Evolutionary conservation across 306 rosid species (phyloP).

Genomic region (Prosopis cineraria): DNA sequence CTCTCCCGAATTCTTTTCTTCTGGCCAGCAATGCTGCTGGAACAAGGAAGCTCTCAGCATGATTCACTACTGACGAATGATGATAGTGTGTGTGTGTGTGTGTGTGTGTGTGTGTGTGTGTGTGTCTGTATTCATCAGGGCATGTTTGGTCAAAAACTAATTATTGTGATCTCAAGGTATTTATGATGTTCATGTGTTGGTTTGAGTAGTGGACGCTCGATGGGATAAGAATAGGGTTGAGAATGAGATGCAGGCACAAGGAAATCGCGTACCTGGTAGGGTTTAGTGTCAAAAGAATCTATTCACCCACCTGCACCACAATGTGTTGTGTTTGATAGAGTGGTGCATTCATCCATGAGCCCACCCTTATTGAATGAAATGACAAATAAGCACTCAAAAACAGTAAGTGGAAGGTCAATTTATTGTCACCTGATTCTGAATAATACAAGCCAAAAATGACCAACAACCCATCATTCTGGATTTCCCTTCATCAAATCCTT

Average conservation of each 20-base stretch:
- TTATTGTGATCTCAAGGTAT: background rate
- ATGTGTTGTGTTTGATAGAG: background rate
- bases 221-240: background rate
- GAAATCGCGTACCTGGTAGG: background rate
- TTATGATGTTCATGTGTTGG: background rate
- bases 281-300: background rate
- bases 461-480: background rate
- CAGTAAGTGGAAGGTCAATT: slow-evolving; percentile 35
- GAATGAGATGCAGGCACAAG: background rate
- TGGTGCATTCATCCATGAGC: slow-evolving; percentile 12
- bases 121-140: background rate
- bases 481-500: slow-evolving; percentile 23
- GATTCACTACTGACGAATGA: background rate
- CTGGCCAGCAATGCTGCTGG: background rate
- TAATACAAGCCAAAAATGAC: slow-evolving; percentile 9
- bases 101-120: no score
- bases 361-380: slow-evolving; percentile 24
- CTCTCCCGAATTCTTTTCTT: background rate
- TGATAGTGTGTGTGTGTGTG: no score
- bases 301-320: slow-evolving; percentile 32
- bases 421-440: slow-evolving; percentile 15
- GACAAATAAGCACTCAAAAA: slow-evolving; percentile 21
- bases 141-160: background rate
- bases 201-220: background rate
- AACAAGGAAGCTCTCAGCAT: background rate